Evolutionary conservation across 1,139 yeast species (phyloP).

Genomic region (Suhomyces anneliseae): DNA sequence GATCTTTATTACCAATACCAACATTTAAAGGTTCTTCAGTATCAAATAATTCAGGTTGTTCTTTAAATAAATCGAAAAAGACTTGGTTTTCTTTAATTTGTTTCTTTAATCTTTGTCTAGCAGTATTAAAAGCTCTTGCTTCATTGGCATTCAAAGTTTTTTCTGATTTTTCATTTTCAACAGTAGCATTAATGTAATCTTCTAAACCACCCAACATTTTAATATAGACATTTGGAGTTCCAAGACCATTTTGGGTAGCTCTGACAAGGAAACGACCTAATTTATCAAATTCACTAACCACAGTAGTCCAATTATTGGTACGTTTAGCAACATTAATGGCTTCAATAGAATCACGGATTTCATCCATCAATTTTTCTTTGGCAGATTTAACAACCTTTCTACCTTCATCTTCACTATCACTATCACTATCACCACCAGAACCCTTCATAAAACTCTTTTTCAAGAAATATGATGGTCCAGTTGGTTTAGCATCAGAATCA

Average conservation of each 20-base stretch:
- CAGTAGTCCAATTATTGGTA: conserved; percentile 78
- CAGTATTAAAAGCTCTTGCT: conserved; percentile 83
- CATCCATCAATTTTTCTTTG: conserved; percentile 88
- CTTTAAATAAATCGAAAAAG: conserved; percentile 60
- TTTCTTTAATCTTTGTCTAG: conserved; percentile 87
- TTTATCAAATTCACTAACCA: conserved; percentile 76
- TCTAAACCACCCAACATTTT: conserved; percentile 72
- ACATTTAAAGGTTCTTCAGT: conserved; percentile 44
- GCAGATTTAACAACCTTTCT: conserved; percentile 90
- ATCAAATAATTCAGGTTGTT: conserved; percentile 74
- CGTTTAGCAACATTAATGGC: conserved; percentile 69
- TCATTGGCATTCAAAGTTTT: conserved; percentile 81
- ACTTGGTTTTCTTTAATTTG: conserved; percentile 65
- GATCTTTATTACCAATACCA: conserved; percentile 9
- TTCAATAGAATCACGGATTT: conserved; percentile 68
- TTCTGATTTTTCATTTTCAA: conserved; percentile 58
- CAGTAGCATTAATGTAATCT: conserved; percentile 58
- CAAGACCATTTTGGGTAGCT: conserved; percentile 71
- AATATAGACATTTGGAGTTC: conserved; percentile 71
- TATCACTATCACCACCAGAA: conserved; percentile 51
- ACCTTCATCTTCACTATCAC: conserved; percentile 63
- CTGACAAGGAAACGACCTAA: conserved; percentile 65
- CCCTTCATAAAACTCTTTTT: conserved; percentile 55
- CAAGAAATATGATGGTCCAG: conserved; percentile 59
- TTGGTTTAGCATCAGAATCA: conserved; percentile 43